Percentiles rank a stretch among this genome's conserved stretches.
Evolutionary conservation across 306 rosid genomes (phyloP).

Genomic region (Prunus kanzakura): DNA sequence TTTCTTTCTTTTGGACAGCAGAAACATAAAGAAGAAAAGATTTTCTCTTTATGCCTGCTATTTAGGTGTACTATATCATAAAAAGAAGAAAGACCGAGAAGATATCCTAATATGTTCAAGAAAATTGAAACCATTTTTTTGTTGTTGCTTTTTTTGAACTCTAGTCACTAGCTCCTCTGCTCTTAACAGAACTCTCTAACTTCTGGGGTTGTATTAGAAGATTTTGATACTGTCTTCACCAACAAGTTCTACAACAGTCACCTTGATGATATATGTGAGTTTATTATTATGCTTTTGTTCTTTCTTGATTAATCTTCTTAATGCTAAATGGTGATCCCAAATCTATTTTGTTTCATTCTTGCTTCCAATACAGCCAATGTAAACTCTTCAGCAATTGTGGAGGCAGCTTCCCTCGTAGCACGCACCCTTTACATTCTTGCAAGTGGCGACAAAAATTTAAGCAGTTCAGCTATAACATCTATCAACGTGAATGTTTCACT

Average conservation of each 20-base stretch:
- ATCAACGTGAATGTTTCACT: conserved; percentile 74
- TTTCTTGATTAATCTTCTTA: conserved; percentile 7
- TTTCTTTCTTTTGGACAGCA: too few species aligned
- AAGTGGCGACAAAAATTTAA: conserved; percentile 40
- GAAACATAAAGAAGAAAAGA: not conserved
- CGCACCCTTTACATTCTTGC: conserved; percentile 82
- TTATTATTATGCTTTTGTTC: conserved; percentile 14
- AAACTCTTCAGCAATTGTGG: conserved; percentile 79
- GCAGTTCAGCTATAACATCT: conserved; percentile 49
- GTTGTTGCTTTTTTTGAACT: not conserved
- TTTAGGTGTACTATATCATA: not conserved
- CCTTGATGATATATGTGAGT: conserved; percentile 78
- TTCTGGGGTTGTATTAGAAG: conserved; percentile 77
- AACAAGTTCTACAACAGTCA: conserved; percentile 85
- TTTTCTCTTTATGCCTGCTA: not conserved
- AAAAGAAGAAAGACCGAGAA: not conserved
- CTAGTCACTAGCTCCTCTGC: not conserved
- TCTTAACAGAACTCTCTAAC: conserved; percentile 47
- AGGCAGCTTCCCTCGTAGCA: conserved; percentile 87
- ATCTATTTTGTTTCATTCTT: conserved; percentile 18
- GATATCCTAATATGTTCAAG: not conserved
- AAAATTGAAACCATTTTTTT: not conserved
- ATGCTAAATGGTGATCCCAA: not conserved
- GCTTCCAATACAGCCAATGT: conserved; percentile 58
- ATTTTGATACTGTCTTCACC: conserved; percentile 69